Conservation (phyloP, 2,329 filamentous ascomycete genomes). For the Cercospora sp. region DNA sequence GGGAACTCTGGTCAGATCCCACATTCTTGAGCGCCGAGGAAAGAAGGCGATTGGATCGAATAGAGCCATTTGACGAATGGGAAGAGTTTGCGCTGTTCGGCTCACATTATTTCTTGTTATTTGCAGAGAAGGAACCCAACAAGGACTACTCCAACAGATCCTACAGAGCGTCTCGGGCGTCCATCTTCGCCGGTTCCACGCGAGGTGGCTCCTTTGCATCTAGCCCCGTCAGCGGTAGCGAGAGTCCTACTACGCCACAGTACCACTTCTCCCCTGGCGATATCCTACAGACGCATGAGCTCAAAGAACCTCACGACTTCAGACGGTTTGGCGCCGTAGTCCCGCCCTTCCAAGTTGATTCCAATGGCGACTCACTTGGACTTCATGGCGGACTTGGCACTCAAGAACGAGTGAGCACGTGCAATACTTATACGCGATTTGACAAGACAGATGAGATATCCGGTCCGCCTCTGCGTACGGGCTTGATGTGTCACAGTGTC, state of each 20-base stretch:
- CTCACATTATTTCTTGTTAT: constrained; percentile 79
- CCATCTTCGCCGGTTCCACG: constrained; percentile 28
- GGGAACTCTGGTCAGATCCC: constrained; percentile 77
- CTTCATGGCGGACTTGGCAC: constrained; percentile 50
- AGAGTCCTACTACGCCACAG: constrained; percentile 28
- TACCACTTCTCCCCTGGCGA: constrained; percentile 31
- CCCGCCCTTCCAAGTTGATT: constrained; percentile 33
- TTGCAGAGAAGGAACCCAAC: constrained; percentile 55
- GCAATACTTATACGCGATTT: constrained; percentile 46
- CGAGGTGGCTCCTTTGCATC: constrained; percentile 24
- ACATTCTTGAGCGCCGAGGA: constrained; percentile 63
- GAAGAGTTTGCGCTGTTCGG: constrained; percentile 87
- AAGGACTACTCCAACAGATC: constrained; percentile 31
- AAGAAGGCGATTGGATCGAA: constrained; percentile 62
- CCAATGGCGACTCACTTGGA: constrained; percentile 38
- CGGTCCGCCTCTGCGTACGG: constrained; percentile 37
- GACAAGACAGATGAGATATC: constrained; percentile 30
- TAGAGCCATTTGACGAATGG: constrained; percentile 94
- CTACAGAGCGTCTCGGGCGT: constrained; percentile 29
- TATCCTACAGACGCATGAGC: constrained; percentile 33
- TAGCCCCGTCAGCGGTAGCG: constrained; percentile 20
- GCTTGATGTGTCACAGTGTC: constrained; percentile 72
- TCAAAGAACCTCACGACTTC: constrained; percentile 33
- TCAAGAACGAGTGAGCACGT: constrained; percentile 51
- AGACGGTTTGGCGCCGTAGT: constrained; percentile 46